Base-by-base conservation (phyloP, 2,329 filamentous ascomycete species). In the Colletotrichum sp. region DNA sequence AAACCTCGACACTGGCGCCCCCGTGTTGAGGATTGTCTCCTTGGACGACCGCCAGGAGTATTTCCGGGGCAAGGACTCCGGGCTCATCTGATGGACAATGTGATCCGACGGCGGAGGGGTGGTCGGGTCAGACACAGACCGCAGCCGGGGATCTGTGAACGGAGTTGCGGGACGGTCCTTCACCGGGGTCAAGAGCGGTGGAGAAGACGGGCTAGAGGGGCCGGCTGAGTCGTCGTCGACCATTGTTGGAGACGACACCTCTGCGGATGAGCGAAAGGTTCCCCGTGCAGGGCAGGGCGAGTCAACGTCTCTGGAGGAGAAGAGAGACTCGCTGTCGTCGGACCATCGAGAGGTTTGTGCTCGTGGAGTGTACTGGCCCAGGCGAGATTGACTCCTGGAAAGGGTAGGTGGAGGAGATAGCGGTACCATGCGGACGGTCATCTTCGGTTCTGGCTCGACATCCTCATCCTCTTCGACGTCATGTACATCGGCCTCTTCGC, bases 341-440 rank as follows among this genome's bases (percentile, higher is more conserved):
- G 75, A 77, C 75, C 75, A 77, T 36, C 75, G 75, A 13, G 75
- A 77, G n/a, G 66, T 75, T 28, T 75, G 65, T 8, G 16, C 75
- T 28, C 32, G 62, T 9, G 71, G 71, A 18, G 75, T 75, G 18
- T 57, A 55, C 15, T 32, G n/a, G 5, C 26, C 62, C 21, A 71
- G 63, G 7, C 39, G 32, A 18, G 62, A 34, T 28, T 68, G 72
- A 44, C 52, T 59, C 15, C 72, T 62, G 21, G 49, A 44, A 21
- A 74, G 34, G 9, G 75, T 77, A 21, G 67, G 67, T 34, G 71
- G 75, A 3, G 72, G 71, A 30, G 75, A 71, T 24, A 71, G 39
- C 24, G 49, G 70, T 5, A 32, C 30, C 9, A 28, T 28, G 21
- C 26, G 6, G 8, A 60, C 12, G 5, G 70, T 18, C 59, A 28